phyloP scores from a whole-genome alignment of 2,329 filamentous ascomycete genomes.

The Cadophora sp. region DNA sequence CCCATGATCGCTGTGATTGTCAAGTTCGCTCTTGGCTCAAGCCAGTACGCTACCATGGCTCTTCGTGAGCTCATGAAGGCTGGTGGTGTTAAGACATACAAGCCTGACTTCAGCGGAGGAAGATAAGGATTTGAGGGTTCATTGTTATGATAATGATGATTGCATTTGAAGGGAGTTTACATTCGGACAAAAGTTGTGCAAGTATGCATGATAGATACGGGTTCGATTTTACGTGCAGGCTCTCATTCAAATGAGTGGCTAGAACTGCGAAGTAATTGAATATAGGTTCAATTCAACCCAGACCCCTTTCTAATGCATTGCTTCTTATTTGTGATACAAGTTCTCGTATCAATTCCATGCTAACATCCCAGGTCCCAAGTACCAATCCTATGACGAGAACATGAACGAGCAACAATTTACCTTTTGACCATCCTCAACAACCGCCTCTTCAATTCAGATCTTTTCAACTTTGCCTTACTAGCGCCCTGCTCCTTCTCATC shows the following conservation, averaged over 20 bases:
- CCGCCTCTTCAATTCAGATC: neutral
- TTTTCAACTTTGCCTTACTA: neutral
- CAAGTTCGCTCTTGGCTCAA: conserved; percentile 78
- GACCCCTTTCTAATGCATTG: neutral
- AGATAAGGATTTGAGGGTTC: conserved; percentile 13
- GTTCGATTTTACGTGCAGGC: neutral
- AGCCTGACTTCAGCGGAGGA: conserved; percentile 61
- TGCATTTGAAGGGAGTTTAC: conserved; percentile 21
- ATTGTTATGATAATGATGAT: neutral
- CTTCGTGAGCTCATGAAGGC: conserved; percentile 80
- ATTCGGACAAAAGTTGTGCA: conserved; percentile 14
- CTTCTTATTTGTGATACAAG: neutral
- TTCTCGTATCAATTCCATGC: neutral
- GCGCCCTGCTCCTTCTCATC: neutral
- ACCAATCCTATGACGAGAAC: neutral
- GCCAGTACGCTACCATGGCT: conserved; percentile 86
- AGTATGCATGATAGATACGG: conserved; percentile 15
- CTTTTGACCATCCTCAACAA: neutral
- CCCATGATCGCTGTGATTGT: conserved; percentile 72
- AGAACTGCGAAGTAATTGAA: neutral
- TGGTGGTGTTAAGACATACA: conserved; percentile 64
- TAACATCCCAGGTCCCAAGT: neutral
- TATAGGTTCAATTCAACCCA: neutral
- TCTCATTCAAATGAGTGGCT: neutral
- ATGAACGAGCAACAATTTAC: neutral